A percentile compares a stretch with the other conserved stretches of the same genome.
Conservation (phyloP, 371 early-diverging fungal species). For the Mortierella sp. region DNA sequence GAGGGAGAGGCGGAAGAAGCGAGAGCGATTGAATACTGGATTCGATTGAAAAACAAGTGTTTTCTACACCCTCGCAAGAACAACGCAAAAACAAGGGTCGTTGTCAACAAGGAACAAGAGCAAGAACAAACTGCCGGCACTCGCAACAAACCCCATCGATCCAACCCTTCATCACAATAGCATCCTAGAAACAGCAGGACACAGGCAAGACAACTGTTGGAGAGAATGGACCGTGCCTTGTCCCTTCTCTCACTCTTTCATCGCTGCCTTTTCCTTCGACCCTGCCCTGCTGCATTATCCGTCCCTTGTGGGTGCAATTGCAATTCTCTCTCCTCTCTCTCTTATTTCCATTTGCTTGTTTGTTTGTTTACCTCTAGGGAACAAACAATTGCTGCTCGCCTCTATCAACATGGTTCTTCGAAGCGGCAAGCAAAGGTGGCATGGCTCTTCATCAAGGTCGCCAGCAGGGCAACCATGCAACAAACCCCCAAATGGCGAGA, state of each 20-base stretch:
- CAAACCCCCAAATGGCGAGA: too few species aligned
- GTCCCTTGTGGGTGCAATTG: not conserved
- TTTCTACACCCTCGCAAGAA: too few species aligned
- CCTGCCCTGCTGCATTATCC: too few species aligned
- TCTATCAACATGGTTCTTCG: not conserved
- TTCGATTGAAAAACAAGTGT: not conserved
- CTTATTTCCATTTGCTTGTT: not conserved
- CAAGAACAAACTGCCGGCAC: too few species aligned
- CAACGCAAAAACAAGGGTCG: not conserved
- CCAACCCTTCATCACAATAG: not conserved
- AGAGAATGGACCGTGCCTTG: constrained; percentile 9
- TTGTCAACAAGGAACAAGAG: too few species aligned
- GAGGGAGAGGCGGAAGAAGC: not conserved
- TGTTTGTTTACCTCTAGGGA: not conserved
- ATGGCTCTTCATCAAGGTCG: too few species aligned
- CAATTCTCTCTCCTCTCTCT: too few species aligned
- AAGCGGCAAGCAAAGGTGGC: not conserved
- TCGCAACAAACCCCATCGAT: not conserved
- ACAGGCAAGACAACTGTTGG: not conserved
- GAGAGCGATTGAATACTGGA: not conserved
- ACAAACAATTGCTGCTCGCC: not conserved
- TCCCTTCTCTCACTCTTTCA: not conserved
- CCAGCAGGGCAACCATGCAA: too few species aligned
- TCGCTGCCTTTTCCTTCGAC: not conserved
- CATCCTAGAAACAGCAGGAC: constrained; percentile 7